Conservation (phyloP, 805 yeast species). For the Yueomyces sinensis region DNA sequence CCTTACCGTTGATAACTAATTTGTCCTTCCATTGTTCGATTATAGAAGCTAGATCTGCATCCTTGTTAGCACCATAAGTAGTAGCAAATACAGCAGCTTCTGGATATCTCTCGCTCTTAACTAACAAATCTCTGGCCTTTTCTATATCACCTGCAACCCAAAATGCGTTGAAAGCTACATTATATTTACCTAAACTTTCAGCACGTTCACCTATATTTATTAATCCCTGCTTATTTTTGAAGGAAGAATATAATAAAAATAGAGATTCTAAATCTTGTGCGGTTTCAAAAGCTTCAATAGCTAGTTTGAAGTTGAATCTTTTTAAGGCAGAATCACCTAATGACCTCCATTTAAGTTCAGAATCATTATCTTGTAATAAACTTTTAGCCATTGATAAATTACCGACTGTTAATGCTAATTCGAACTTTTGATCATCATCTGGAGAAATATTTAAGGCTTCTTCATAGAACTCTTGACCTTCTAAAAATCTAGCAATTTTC, state of each 20-base stretch:
- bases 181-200: constrained; percentile 63
- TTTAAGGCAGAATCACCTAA: constrained; percentile 78
- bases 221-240: constrained; percentile 55
- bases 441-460: constrained; percentile 74
- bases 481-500: constrained; percentile 83
- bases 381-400: constrained; percentile 60
- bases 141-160: constrained; percentile 73
- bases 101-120: constrained; percentile 52
- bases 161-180: constrained; percentile 81
- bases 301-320: constrained; percentile 69
- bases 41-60: constrained; percentile 30
- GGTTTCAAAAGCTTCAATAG: constrained; percentile 63
- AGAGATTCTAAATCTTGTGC: constrained; percentile 77
- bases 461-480: constrained; percentile 78
- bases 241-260: constrained; percentile 68
- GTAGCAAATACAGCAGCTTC: constrained; percentile 78
- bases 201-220: constrained; percentile 53
- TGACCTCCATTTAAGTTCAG: constrained; percentile 74
- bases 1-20: constrained; percentile 38
- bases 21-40: constrained; percentile 58
- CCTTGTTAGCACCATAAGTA: constrained; percentile 45
- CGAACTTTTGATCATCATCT: constrained; percentile 86
- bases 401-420: constrained; percentile 68
- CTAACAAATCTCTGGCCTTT: constrained; percentile 51
- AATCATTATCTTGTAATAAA: constrained; percentile 39